Evolutionary conservation across 2,329 filamentous ascomycete species (phyloP).

Genomic region (Exophiala alcalophila): DNA sequence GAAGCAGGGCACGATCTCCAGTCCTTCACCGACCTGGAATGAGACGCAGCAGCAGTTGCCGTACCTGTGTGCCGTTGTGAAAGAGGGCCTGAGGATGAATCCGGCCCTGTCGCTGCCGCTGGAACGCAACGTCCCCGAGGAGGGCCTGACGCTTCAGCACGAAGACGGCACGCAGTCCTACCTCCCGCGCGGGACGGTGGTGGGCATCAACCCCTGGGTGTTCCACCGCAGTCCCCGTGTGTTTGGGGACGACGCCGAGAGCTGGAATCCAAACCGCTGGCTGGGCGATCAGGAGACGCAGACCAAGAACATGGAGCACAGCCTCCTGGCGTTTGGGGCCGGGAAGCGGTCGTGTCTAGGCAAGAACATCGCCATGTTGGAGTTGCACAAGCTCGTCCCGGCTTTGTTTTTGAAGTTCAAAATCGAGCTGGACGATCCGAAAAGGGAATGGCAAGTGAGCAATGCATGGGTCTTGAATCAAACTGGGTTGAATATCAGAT

Average conservation of each 20-base stretch:
- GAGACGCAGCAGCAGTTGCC: constrained; percentile 35
- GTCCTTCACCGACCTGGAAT: constrained; percentile 32
- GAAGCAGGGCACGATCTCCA: constrained; percentile 27
- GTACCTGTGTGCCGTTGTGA: constrained; percentile 37
- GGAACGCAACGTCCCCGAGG: constrained; percentile 36
- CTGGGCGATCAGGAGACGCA: constrained; percentile 25
- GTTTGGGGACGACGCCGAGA: constrained; percentile 31
- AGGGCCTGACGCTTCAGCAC: constrained; percentile 34
- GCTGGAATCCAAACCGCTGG: constrained; percentile 35
- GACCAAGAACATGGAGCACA: constrained; percentile 29
- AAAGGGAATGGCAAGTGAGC: constrained; percentile 22
- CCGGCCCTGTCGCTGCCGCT: constrained; percentile 37
- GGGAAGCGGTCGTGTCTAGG: constrained; percentile 33
- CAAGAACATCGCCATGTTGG: constrained; percentile 33
- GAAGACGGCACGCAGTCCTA: constrained; percentile 21
- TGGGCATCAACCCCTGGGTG: constrained; percentile 37
- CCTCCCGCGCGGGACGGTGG: constrained; percentile 33
- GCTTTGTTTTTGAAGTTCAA: constrained; percentile 27
- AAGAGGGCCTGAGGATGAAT: constrained; percentile 40
- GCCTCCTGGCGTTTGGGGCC: constrained; percentile 30
- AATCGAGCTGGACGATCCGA: constrained; percentile 20
- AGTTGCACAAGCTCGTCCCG: constrained; percentile 30
- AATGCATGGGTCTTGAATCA: constrained; percentile 31
- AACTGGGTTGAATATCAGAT: constrained; percentile 22
- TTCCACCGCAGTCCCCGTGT: constrained; percentile 30